Conservation (phyloP, 2,329 filamentous ascomycete species). For the Apiospora koreana region DNA sequence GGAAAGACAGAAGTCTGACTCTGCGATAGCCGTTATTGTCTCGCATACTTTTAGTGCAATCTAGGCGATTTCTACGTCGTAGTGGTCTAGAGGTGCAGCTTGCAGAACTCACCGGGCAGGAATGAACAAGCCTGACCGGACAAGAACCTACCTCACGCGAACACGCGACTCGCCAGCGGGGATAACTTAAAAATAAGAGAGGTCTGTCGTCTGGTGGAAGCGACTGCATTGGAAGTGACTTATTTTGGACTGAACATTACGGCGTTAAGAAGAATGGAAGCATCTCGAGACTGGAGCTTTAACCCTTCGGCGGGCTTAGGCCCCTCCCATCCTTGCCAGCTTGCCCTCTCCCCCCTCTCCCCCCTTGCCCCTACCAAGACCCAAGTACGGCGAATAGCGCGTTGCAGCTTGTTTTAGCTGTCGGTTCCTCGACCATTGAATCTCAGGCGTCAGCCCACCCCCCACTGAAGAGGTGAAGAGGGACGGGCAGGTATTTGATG, state of each 20-base stretch:
- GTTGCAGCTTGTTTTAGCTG: constrained; percentile 18
- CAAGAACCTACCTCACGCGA: background rate
- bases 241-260: no score
- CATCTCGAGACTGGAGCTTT: constrained; percentile 6
- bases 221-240: no score
- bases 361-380: constrained; percentile 8
- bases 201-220: no score
- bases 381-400: constrained; percentile 13
- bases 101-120: background rate
- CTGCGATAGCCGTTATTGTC: background rate
- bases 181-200: constrained; percentile 1
- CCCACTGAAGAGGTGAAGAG: background rate
- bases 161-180: background rate
- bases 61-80: background rate
- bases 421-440: constrained; percentile 4
- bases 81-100: background rate
- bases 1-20: background rate
- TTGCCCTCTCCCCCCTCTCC: background rate
- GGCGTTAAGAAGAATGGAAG: constrained; percentile 3
- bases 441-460: constrained; percentile 5
- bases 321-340: no score
- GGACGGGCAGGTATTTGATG: background rate
- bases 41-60: background rate
- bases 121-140: background rate
- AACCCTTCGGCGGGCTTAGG: background rate